Evolutionary conservation across 2,329 filamentous ascomycete species (phyloP), one percentile per base, ranked within the genome.

Genomic region (Aureobasidium lini): DNA sequence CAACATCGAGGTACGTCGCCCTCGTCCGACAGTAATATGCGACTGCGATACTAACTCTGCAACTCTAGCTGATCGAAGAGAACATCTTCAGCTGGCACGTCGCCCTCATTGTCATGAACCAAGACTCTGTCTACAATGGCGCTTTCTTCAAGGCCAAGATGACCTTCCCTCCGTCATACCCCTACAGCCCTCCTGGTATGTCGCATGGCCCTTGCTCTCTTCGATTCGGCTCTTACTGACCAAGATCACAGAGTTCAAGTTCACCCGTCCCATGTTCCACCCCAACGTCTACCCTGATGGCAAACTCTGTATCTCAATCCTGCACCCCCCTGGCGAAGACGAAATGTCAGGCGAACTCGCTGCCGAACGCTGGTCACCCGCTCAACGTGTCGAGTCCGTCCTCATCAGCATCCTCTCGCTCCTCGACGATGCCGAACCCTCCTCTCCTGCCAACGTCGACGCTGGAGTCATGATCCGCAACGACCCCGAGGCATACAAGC

Each of bases 261-360:
- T 99, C 76, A 72, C 84, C 16, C 82, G 81, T 36, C 85, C 88
- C 15, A 86, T 97, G 63, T 90, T 85, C 76, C 93, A 99, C 72
- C 93, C 93, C 3, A 99, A 99, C 72, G 86, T 99, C 69, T 97
- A 97, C 76, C 76, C 84, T 6, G 89, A 96, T 72, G 93, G 93
- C 67, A 87, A 87, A 65, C 82, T 97, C 46, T 97, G 94, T 78
- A 97, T 99, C 71, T 96, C 92, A 47, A 99, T 99, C 68, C 84
- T 99, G 10, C 93, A 99, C 74, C 83, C 84, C 16, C 91, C 94
- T 0, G 94, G 94, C 65, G 90, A 96, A 62, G 93, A 97, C 70
- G 84, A 88, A 66, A 93, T 92, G 79, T 96, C 92, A 0, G 94
- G 94, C 62, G 93, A 97, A 75, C 76, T 83, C 40, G 93, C 94